A percentile compares a stretch with the other conserved stretches of the same genome.
Conservation (phyloP, 257 asterid species). For the Paraleonurus japonicus region DNA sequence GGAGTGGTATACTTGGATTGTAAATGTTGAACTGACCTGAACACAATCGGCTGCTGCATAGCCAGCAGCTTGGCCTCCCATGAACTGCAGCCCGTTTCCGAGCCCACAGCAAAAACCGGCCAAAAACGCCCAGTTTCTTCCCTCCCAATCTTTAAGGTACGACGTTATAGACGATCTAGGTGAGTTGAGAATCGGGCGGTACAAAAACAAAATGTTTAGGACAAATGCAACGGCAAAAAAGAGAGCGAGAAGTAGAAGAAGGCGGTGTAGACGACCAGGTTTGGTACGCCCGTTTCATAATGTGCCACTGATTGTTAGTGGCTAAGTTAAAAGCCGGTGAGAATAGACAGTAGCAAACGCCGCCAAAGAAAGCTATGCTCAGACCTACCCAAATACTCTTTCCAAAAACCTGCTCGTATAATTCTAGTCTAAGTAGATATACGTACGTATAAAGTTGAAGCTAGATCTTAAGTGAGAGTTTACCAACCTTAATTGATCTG, state of each 20-base stretch:
- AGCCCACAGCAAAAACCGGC: constrained; percentile 45
- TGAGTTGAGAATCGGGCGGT: constrained; percentile 41
- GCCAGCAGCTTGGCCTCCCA: constrained; percentile 65
- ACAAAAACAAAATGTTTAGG: constrained; percentile 36
- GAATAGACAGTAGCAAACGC: constrained; percentile 44
- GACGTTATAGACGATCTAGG: constrained; percentile 44
- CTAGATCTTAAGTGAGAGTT: neutral
- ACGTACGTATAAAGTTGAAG: neutral
- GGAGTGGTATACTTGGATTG: too few relatives aligned
- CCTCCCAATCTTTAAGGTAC: constrained; percentile 44
- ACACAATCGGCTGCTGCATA: constrained; percentile 63
- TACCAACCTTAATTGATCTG: constrained; percentile 48
- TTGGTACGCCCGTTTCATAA: constrained; percentile 32
- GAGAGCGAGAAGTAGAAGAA: constrained; percentile 61
- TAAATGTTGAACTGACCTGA: constrained; percentile 36
- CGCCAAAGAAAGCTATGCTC: constrained; percentile 45
- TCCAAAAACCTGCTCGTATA: constrained; percentile 36
- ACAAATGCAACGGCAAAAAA: constrained; percentile 34
- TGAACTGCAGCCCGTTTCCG: constrained; percentile 57
- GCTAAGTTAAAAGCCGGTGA: constrained; percentile 60
- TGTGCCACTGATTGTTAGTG: constrained; percentile 48
- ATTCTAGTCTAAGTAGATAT: neutral
- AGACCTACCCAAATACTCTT: constrained; percentile 44
- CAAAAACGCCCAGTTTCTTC: constrained; percentile 39
- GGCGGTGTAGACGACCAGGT: constrained; percentile 44